Evolutionary conservation across 441 rosid genomes (phyloP).

Genomic region (Capsella rubella): DNA sequence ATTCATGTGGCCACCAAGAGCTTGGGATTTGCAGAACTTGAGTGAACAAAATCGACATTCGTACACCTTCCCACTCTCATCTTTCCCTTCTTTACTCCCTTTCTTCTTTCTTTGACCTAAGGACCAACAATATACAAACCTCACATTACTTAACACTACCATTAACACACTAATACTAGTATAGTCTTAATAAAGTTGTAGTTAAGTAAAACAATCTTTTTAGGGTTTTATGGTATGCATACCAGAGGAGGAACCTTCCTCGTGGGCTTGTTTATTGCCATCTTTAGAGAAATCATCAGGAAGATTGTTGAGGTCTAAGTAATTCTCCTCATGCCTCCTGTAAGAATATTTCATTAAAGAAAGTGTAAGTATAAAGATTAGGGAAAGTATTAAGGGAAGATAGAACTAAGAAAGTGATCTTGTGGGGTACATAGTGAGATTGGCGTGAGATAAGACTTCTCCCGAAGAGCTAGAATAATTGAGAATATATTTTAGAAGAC

Average conservation of each 20-base stretch:
- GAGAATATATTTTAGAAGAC: constrained; percentile 57
- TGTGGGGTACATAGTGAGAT: constrained; percentile 41
- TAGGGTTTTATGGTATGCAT: constrained; percentile 37
- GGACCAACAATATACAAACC: constrained; percentile 1
- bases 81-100: constrained; percentile 85
- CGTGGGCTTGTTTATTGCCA: constrained; percentile 58
- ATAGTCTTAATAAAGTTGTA: not conserved
- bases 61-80: constrained; percentile 90
- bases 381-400: constrained; percentile 32
- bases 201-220: not conserved
- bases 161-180: constrained; percentile 5
- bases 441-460: constrained; percentile 44
- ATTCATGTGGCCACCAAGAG: constrained; percentile 99
- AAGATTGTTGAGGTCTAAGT: constrained; percentile 95
- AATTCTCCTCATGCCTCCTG: constrained; percentile 83
- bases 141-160: constrained; percentile 28
- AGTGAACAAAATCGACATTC: constrained; percentile 99
- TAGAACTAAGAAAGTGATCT: constrained; percentile 31
- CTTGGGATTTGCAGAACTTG: constrained; percentile 99
- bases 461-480: constrained; percentile 27
- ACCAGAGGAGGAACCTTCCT: constrained; percentile 70
- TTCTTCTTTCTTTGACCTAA: constrained; percentile 74
- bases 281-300: constrained; percentile 79
- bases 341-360: constrained; percentile 23
- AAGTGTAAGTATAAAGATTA: constrained; percentile 28